Evolutionary conservation across 176 grass and related monocot genomes (phyloP).

Genomic region (Zoysia japonica): DNA sequence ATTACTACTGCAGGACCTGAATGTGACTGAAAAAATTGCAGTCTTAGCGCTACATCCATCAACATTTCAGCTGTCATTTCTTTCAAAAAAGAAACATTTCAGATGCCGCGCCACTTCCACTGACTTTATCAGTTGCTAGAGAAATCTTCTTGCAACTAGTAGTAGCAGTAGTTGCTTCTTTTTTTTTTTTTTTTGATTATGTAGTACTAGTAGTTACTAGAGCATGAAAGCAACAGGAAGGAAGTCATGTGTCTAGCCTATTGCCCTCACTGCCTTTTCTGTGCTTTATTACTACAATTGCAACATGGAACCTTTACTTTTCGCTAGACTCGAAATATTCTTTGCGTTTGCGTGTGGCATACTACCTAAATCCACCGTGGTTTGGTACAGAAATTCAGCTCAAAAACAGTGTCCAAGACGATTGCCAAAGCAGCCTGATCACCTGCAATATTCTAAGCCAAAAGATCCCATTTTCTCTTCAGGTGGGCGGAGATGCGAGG

Average conservation of each 20-base stretch:
- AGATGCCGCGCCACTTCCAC: conserved; percentile 10
- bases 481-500: conserved; percentile 76
- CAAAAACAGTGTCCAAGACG: conserved; percentile 20
- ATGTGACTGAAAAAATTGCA: background rate
- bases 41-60: background rate
- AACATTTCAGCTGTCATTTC: conserved; percentile 7
- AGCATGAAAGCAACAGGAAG: conserved; percentile 8
- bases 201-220: background rate
- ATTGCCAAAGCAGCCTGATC: conserved; percentile 16
- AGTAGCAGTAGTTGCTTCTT: background rate
- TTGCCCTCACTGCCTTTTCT: background rate
- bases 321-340: conserved; percentile 12
- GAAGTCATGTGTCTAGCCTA: conserved; percentile 29
- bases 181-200: too few species aligned
- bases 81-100: background rate
- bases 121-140: background rate
- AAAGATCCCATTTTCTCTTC: background rate
- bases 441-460: conserved; percentile 4
- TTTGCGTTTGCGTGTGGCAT: conserved; percentile 37
- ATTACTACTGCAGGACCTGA: background rate
- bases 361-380: background rate
- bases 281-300: conserved; percentile 17
- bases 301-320: conserved; percentile 3
- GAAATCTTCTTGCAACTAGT: background rate
- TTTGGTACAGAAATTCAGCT: background rate